Evolutionary conservation across 441 rosid species (phyloP), one percentile per base, ranked within the genome.

Genomic region (Cnidoscolus chayamansa): DNA sequence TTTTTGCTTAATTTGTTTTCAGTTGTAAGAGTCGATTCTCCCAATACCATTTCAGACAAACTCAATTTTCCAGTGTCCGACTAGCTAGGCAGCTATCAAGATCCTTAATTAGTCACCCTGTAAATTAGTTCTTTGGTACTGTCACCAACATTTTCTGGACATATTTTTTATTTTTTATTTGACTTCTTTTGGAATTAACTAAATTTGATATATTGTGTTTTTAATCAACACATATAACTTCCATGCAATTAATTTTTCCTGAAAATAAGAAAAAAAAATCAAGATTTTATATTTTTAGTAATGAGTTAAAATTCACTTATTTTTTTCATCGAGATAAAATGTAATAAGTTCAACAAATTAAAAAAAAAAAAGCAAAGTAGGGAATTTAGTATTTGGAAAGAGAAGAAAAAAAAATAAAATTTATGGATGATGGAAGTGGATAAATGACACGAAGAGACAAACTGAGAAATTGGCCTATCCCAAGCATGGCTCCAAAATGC

Each of bases 1-100:
- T 43, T 61, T 25, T 49, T 12, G 11, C 31, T 19, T 49, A 16
- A 49, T 51, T 67, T 64, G 70, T 71, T 49, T 70, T 16, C 49
- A 25, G 65, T 15, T 68, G 80, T 47, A 16, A 30, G 43, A 54
- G 71, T 72, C 85, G 85, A 74, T 82, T 72, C 67, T 69, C 56
- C 56, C 82, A 15, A 74, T 56, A 70, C 7, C 72, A 78, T 54
- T 65, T 40, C 70, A 40, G 77, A 78, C 79, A 72, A 68, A 56
- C 3, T 47, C 5, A 35, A 35, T 35, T 19, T 17, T 7, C 2
- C 7, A 54, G 31, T n/a, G 48, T 62, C 50, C 63, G 4, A 6
- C 7, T 40, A 40, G 45, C 7, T 0, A 40, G 45, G 45, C 45
- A 40, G 45, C 7, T 6, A 47, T 63, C 63, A 56, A 43, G 35